Percentiles rank a stretch among this genome's conserved stretches.
These are phyloP conservation scores for Stephanodiscus minutulus DNA, from an alignment of 108 stramenopile species.

Conservation along the genomic window DNA sequence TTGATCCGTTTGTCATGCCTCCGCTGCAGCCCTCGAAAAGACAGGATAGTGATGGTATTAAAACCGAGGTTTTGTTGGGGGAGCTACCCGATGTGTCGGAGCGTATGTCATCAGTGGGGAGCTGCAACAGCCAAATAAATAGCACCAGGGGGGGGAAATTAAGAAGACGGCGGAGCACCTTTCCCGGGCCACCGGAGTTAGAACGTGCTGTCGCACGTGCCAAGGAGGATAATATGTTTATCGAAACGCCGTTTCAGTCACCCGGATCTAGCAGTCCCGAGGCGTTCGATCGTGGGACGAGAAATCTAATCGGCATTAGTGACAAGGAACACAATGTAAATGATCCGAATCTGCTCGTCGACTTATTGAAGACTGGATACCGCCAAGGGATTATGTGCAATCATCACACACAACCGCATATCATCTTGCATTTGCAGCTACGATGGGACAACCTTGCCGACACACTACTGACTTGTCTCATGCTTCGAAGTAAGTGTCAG, in stretches of 20 bases:
- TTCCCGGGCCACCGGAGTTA: background rate
- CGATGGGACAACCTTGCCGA: constrained; percentile 52
- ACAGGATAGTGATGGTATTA: background rate
- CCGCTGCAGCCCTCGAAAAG: constrained; percentile 7
- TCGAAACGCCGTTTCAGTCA: constrained; percentile 21
- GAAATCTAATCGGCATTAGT: constrained; percentile 39
- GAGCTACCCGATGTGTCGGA: background rate
- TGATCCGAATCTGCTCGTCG: constrained; percentile 32
- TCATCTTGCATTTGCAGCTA: constrained; percentile 45
- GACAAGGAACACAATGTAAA: constrained; percentile 44
- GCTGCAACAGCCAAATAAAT: background rate
- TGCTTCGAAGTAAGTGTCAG: constrained; percentile 26
- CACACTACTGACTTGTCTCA: constrained; percentile 50
- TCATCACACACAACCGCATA: constrained; percentile 43
- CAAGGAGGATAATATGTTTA: background rate
- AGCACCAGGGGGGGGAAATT: background rate
- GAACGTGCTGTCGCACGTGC: background rate
- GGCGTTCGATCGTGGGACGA: constrained; percentile 36
- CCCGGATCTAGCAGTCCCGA: constrained; percentile 15
- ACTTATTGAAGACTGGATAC: constrained; percentile 40
- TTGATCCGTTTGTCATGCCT: constrained; percentile 51
- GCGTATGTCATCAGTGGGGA: background rate
- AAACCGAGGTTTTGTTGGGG: background rate
- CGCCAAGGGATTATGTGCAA: constrained; percentile 35
- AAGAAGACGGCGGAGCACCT: background rate